Evolutionary conservation across 306 rosid species (phyloP), one percentile per base, ranked within the genome.

Genomic region (Leucaena leucocephala): DNA sequence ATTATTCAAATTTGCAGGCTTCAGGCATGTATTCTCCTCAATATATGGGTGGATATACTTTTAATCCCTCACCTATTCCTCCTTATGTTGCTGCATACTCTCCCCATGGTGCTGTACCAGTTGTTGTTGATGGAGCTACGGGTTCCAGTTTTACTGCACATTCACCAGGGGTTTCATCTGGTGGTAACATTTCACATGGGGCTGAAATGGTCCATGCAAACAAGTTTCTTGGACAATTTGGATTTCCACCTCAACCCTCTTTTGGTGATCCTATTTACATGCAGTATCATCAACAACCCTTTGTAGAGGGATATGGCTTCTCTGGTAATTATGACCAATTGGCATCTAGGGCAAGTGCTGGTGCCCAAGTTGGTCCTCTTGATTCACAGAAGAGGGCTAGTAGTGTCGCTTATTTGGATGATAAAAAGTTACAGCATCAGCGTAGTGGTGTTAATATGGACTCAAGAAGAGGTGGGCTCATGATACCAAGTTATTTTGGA

Each of bases 231-330:
- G 90, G 85, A 63, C 90, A 87, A 59, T 82, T 14, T 76, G 84
- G 88, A 82, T 87, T 14, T 79, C 84, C 88, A 12, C 58, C 73
- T 68, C 90, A 87, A 71, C 79, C 83, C 50, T 62, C 90, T 72
- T 82, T 76, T 84, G 81, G 77, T 46, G 90, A 87, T 77, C 90
- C 88, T 40, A 3, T 84, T n/a, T 84, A 82, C 82, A 82, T 82
- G 86, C 90, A 87, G 57, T 87, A 84, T 75, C 85, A 79, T 72
- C 90, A 82, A 48, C 90, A 82, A 59, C 81, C 82, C 73, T 84
- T 76, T 72, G 71, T 76, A n/a, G 90, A 87, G 45, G 86, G 84
- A 33, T 84, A 76, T 84, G 84, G 86, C 68, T 45, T 80, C 61
- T 73, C 89, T 72, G 81, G 83, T 62, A 84, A 76, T 34, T 55